These are phyloP conservation scores for Podospora didyma DNA, from an alignment of 495 filamentous ascomycete genomes.

Conservation along the genomic window DNA sequence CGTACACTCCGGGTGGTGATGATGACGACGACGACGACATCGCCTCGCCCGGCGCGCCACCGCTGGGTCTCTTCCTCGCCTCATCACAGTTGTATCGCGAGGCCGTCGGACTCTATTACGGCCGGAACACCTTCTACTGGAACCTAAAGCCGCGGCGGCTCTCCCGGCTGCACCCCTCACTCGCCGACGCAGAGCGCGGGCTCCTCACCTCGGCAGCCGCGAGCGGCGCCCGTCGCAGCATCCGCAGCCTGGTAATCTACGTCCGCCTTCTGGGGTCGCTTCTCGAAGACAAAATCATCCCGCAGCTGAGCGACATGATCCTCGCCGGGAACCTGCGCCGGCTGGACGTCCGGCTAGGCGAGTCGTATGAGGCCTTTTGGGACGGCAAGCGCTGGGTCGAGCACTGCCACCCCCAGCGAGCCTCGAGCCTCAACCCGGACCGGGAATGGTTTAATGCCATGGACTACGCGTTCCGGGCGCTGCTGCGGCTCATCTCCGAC, in stretches of 20 bases:
- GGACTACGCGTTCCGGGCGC: constrained; percentile 19
- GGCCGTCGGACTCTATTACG: constrained; percentile 32
- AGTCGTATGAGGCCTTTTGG: constrained; percentile 16
- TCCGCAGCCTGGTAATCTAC: constrained; percentile 24
- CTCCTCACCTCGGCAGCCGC: constrained; percentile 1
- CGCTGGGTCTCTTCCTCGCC: constrained; percentile 28
- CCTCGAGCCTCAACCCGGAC: constrained; percentile 4
- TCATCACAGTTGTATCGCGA: constrained; percentile 29
- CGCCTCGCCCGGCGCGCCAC: not conserved
- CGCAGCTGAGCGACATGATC: constrained; percentile 22
- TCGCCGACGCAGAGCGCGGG: constrained; percentile 7
- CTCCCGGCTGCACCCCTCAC: constrained; percentile 9
- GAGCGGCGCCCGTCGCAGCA: constrained; percentile 17
- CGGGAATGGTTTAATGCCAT: constrained; percentile 1
- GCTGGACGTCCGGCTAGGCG: constrained; percentile 2
- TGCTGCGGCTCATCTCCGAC: constrained; percentile 28
- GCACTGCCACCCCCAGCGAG: not conserved
- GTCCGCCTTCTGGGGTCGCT: constrained; percentile 25
- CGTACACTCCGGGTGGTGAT: not conserved
- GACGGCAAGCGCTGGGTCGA: constrained; percentile 8
- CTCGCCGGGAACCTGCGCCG: constrained; percentile 23
- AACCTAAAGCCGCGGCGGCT: constrained; percentile 16
- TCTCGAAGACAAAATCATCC: constrained; percentile 4
- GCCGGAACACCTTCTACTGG: constrained; percentile 28
- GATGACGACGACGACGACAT: not conserved